Percentiles rank a stretch among this genome's conserved stretches.
phyloP scores from a whole-genome alignment of 2,329 filamentous ascomycete genomes.

The Neofusicoccum cordaticola region DNA sequence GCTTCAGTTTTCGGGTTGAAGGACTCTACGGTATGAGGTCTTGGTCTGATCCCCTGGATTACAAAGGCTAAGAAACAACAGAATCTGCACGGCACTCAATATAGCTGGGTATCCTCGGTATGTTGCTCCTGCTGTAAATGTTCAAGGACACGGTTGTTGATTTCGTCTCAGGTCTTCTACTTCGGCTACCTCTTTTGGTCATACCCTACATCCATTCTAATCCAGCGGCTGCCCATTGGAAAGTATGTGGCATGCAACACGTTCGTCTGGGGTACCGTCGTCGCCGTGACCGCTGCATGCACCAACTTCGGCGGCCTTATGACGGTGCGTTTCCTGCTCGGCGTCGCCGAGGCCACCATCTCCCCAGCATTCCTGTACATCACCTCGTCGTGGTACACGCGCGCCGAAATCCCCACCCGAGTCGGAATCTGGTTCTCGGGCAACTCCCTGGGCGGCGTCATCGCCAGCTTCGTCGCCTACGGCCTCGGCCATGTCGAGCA shows the following conservation, averaged over 20 bases:
- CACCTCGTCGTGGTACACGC: slow-evolving; percentile 24
- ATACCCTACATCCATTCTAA: slow-evolving; percentile 50
- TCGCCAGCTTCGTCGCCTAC: slow-evolving; percentile 27
- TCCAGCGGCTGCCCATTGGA: slow-evolving; percentile 48
- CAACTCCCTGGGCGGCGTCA: slow-evolving; percentile 51
- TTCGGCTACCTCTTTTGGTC: slow-evolving; percentile 52
- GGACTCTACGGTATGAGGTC: slow-evolving; percentile 35
- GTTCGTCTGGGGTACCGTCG: slow-evolving; percentile 51
- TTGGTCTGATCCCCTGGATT: too few species aligned
- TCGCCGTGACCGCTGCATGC: slow-evolving; percentile 32
- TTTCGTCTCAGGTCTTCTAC: slow-evolving; percentile 39
- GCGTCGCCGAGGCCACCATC: slow-evolving; percentile 26
- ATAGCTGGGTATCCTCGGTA: slow-evolving; percentile 49
- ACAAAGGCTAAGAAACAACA: background rate
- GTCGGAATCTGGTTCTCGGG: slow-evolving; percentile 46
- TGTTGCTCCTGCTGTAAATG: background rate
- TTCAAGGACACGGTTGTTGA: background rate
- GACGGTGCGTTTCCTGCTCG: slow-evolving; percentile 29
- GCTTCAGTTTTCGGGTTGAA: slow-evolving; percentile 56
- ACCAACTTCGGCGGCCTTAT: slow-evolving; percentile 28
- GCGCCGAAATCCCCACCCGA: slow-evolving; percentile 43
- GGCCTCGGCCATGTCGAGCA: slow-evolving; percentile 14
- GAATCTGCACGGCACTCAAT: slow-evolving; percentile 36
- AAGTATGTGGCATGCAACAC: slow-evolving; percentile 50
- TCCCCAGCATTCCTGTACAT: slow-evolving; percentile 27